Evolutionary conservation across 2,329 filamentous ascomycete genomes (phyloP).

Genomic region (Penicillium janthinellum): DNA sequence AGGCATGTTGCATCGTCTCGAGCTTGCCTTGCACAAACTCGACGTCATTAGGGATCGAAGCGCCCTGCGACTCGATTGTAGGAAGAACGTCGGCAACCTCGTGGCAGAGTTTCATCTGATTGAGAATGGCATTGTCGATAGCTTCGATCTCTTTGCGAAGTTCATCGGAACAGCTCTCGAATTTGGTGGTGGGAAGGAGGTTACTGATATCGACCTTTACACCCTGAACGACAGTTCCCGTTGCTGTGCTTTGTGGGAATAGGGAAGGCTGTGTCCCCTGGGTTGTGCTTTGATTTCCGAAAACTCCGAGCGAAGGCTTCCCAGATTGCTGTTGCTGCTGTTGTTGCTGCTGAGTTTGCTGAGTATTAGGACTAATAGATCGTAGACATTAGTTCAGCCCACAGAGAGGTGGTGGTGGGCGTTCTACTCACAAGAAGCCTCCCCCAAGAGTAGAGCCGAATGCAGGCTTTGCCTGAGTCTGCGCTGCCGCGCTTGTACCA

Average conservation of each 20-base stretch:
- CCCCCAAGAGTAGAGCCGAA: conserved; percentile 35
- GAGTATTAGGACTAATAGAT: conserved; percentile 25
- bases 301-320: conserved; percentile 46
- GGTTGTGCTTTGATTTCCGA: conserved; percentile 37
- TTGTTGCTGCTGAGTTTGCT: conserved; percentile 33
- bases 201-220: conserved; percentile 78
- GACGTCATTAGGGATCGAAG: conserved; percentile 66
- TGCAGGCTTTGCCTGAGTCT: conserved; percentile 39
- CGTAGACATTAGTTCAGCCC: not conserved
- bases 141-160: conserved; percentile 75
- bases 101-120: conserved; percentile 72
- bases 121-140: conserved; percentile 78
- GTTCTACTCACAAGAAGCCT: conserved; percentile 39
- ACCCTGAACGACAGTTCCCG: conserved; percentile 58
- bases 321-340: conserved; percentile 48
- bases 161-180: conserved; percentile 82
- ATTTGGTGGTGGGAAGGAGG: conserved; percentile 83
- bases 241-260: conserved; percentile 36
- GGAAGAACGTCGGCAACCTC: conserved; percentile 73
- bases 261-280: conserved; percentile 29
- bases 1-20: conserved; percentile 63
- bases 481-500: conserved; percentile 27
- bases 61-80: conserved; percentile 63
- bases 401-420: not conserved
- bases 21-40: conserved; percentile 63